Percentiles rank a stretch among this genome's conserved stretches.
phyloP scores from a whole-genome alignment of 176 grass and related monocot species.

The Urochloa ruziziensis region DNA sequence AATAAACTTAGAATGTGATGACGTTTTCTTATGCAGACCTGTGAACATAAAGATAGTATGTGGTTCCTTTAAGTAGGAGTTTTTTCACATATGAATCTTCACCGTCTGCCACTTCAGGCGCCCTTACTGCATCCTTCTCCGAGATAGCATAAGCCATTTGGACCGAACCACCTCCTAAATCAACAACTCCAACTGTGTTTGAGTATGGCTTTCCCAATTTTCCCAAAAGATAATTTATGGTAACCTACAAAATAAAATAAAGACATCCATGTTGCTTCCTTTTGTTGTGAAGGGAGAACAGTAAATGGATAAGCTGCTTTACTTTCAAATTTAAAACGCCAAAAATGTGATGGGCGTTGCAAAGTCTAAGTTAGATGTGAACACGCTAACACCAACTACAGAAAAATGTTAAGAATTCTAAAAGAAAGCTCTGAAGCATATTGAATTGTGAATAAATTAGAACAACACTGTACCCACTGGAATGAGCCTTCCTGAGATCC shows the following conservation, averaged over 20 bases:
- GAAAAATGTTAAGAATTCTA: neutral
- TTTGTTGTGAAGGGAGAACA: constrained; percentile 6
- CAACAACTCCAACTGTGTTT: constrained; percentile 94
- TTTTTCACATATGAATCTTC: constrained; percentile 88
- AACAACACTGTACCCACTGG: constrained; percentile 68
- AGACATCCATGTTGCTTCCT: constrained; percentile 14
- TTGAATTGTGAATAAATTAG: constrained; percentile 10
- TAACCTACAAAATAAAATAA: constrained; percentile 56
- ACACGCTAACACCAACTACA: constrained; percentile 5
- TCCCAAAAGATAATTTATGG: constrained; percentile 87
- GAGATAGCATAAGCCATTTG: constrained; percentile 99
- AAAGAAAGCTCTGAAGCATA: neutral
- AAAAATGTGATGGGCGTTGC: neutral
- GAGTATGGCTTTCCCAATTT: constrained; percentile 83
- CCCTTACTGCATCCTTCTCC: constrained; percentile 82
- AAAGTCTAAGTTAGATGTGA: neutral
- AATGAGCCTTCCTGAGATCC: constrained; percentile 96
- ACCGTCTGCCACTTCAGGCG: constrained; percentile 70
- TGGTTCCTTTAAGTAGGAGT: constrained; percentile 80
- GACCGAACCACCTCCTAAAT: constrained; percentile 95
- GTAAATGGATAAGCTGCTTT: neutral
- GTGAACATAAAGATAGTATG: constrained; percentile 96
- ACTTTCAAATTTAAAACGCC: constrained; percentile 14
- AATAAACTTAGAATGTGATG: neutral
- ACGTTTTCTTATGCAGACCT: constrained; percentile 60